These are phyloP conservation scores for Asterella californica DNA, from an alignment of 225 moss, liverwort and hornwort species.

Conservation along the genomic window DNA sequence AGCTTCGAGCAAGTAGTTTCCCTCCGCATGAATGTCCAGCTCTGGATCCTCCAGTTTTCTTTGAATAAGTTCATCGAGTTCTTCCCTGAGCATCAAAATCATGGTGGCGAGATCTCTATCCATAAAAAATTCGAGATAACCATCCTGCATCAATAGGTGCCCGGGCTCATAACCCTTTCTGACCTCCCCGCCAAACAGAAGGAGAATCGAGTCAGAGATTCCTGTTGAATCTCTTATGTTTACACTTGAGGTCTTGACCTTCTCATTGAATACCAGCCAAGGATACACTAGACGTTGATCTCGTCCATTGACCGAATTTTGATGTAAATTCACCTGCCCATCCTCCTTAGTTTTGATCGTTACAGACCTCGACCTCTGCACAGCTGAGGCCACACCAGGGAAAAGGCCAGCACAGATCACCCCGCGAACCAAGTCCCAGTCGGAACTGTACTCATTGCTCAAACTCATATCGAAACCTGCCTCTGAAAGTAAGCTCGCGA, in stretches of 20 bases:
- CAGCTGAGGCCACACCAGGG: constrained; percentile 92
- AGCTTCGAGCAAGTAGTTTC: constrained; percentile 57
- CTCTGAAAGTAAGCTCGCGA: constrained; percentile 58
- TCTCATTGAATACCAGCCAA: constrained; percentile 95
- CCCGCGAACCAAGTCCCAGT: constrained; percentile 74
- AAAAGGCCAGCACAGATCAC: constrained; percentile 97
- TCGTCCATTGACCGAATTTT: constrained; percentile 79
- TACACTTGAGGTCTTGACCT: constrained; percentile 90
- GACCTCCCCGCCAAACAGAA: constrained; percentile 88
- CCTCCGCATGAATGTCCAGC: constrained; percentile 63
- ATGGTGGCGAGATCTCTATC: constrained; percentile 65
- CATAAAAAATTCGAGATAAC: constrained; percentile 90
- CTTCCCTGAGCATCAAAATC: constrained; percentile 78
- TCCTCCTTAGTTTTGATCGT: constrained; percentile 91
- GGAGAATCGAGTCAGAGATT: constrained; percentile 80
- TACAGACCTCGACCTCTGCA: constrained; percentile 66
- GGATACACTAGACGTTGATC: constrained; percentile 64
- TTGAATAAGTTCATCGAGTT: constrained; percentile 69
- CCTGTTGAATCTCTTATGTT: constrained; percentile 91
- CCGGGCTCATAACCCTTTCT: constrained; percentile 68
- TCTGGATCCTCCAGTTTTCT: constrained; percentile 74
- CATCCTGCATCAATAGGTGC: constrained; percentile 84
- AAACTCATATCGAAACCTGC: constrained; percentile 69
- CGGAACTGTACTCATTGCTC: constrained; percentile 69
- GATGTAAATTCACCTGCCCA: constrained; percentile 94